These are phyloP conservation scores for Pleurotus cornucopiae DNA, from an alignment of 768 basidiomycete species.

Conservation along the genomic window DNA sequence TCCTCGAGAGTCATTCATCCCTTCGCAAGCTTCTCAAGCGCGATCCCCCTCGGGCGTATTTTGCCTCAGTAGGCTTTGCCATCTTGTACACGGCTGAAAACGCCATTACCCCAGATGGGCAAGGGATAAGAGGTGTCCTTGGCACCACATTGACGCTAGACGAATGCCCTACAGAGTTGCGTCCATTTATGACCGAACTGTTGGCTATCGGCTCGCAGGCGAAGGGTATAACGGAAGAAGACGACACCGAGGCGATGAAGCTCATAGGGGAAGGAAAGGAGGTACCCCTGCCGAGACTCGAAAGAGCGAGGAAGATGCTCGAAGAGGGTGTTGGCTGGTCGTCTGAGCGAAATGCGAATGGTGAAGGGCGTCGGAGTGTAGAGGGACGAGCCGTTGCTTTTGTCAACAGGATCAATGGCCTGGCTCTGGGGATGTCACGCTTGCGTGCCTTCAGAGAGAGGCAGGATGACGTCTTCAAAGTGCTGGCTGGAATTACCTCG, in stretches of 20 bases:
- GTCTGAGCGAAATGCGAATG: slow-evolving; percentile 17
- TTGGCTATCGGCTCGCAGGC: slow-evolving; percentile 48
- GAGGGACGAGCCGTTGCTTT: slow-evolving; percentile 68
- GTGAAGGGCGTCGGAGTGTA: slow-evolving; percentile 42
- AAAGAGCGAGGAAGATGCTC: slow-evolving; percentile 53
- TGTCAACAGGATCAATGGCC: slow-evolving; percentile 71
- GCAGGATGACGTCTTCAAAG: slow-evolving; percentile 66
- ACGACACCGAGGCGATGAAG: slow-evolving; percentile 49
- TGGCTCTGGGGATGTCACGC: slow-evolving; percentile 68
- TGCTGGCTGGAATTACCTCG: slow-evolving; percentile 47
- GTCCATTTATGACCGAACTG: slow-evolving; percentile 70
- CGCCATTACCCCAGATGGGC: slow-evolving; percentile 44
- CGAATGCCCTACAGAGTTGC: slow-evolving; percentile 59
- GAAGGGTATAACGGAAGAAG: slow-evolving; percentile 46
- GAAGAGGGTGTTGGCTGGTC: slow-evolving; percentile 54
- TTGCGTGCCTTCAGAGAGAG: slow-evolving; percentile 70
- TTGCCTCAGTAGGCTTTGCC: slow-evolving; percentile 67
- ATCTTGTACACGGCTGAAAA: slow-evolving; percentile 63
- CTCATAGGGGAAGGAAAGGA: slow-evolving; percentile 29
- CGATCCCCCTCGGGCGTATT: slow-evolving; percentile 76
- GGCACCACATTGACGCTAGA: slow-evolving; percentile 50
- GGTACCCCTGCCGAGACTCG: slow-evolving; percentile 43
- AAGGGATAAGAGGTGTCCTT: slow-evolving; percentile 49
- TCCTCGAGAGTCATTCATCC: slow-evolving; percentile 48
- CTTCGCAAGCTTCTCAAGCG: slow-evolving; percentile 52